Base-by-base conservation (phyloP, 1,284 basidiomycete species). In the Sporisorium graminicola region DNA sequence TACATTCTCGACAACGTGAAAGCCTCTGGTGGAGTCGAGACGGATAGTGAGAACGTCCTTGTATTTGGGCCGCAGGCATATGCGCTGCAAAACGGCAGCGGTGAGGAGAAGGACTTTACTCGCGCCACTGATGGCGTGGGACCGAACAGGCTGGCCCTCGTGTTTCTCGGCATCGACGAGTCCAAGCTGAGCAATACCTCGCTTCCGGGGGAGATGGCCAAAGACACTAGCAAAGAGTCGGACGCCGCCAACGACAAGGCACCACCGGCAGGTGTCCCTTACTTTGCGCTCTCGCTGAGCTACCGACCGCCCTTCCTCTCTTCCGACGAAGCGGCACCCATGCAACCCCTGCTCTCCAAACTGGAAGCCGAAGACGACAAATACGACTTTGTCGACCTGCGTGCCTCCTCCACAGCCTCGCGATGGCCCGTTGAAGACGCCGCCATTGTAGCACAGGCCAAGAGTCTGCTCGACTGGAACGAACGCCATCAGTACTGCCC, bases 401-500 rank as follows among this genome's bases (percentile, higher is more conserved):
- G 83, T n/a, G 66, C 70, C 0, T 70, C 78, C 9, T 69, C 78
- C 3, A 56, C 65, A 13, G 75, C 76, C 2, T 63, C 78, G 5
- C 57, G 59, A 1, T 80, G 83, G 77, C 64, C 65, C 0, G 50
- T 31, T 16, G 47, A 60, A 3, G 75, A 85, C 33, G 82, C 83
- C 0, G 80, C 82, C 0, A 53, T 83, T 14, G 73, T 84, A 1
- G 81, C 83, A 0, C 74, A 81, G 35, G 76, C 82, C 5, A 78
- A 83, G 46, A 68, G 65, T 3, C 50, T 85, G 42, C 24, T 85
- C 42, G 83, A 85, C 52, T 85, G 83, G 83, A 84, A 83, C 59
- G 82, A 84, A 58, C 64, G 82, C 1, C 67, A 77, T 44, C 79
- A 93, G 91, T 97, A 93, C 87, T 99, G 96, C 84, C 90, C 95